phyloP scores from a whole-genome alignment of 2,329 filamentous ascomycete species.

The Ascochyta clinopodiicola region DNA sequence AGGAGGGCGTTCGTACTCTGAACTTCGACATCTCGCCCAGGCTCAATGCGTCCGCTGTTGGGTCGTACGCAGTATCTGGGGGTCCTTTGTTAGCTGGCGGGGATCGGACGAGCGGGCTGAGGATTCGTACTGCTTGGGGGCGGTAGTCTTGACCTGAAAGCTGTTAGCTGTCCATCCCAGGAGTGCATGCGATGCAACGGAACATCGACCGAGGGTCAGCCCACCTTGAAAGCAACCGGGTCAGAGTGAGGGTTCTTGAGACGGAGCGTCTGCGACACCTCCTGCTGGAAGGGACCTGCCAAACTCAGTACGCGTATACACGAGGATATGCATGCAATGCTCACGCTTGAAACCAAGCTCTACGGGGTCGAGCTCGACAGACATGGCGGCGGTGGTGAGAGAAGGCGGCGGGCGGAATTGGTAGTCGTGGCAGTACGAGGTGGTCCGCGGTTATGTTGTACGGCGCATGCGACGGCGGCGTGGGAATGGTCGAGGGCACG shows the following conservation, averaged over 20 bases:
- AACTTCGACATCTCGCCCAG: conserved; percentile 88
- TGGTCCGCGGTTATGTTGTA: conserved; percentile 11
- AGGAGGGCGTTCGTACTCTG: conserved; percentile 67
- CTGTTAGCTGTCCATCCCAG: neutral
- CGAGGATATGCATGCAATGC: conserved; percentile 38
- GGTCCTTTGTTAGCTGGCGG: conserved; percentile 28
- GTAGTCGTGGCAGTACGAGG: conserved; percentile 34
- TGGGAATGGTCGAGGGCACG: conserved; percentile 6
- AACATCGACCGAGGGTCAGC: conserved; percentile 23
- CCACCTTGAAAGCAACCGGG: conserved; percentile 69
- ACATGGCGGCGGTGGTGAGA: conserved; percentile 67
- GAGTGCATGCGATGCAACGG: neutral
- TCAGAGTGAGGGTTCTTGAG: conserved; percentile 64
- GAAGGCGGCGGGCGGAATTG: conserved; percentile 32
- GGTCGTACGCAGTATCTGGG: conserved; percentile 94
- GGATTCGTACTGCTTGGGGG: conserved; percentile 88
- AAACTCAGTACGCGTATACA: conserved; percentile 24
- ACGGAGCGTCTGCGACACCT: conserved; percentile 67
- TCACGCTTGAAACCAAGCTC: conserved; percentile 94
- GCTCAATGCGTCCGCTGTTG: conserved; percentile 94
- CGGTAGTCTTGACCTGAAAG: conserved; percentile 92
- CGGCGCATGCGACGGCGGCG: conserved; percentile 9
- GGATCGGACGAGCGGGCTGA: conserved; percentile 21
- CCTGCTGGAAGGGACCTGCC: conserved; percentile 67
- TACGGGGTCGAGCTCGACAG: conserved; percentile 87